Evolutionary conservation across 1,139 yeast species (phyloP), one percentile per base, ranked within the genome.

Genomic region (Scheffersomyces titani): DNA sequence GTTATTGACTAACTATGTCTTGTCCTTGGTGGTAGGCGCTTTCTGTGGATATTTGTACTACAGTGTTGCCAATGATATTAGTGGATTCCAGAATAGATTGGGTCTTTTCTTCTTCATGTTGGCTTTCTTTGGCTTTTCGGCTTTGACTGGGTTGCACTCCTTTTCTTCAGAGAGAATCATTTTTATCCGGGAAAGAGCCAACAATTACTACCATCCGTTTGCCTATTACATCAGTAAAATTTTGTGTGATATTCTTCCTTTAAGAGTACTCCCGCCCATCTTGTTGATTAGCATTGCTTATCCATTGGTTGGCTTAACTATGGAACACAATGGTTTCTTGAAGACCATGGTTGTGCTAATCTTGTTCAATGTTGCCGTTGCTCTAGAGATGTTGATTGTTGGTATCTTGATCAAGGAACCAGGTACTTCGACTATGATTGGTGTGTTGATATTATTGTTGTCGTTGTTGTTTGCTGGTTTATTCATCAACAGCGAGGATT

Each of bases 31-130:
- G 19, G 85, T 93, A 71, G 97, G 97, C 0, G 69, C 86, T 3
- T 90, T 94, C 72, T 89, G 97, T 73, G 98, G 98, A 0, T 85
- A 86, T 55, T 77, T 94, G 49, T 94, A 94, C 72, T 93, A 88
- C 73, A 81, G 92, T 65, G 87, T 93, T 22, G 79, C 87, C 50
- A 89, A 92, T 67, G 97, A 94, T 71, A 93, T 94, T 57, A 87
- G 97, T 67, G 99, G 99, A 0, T 94, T 94, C 78, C 99, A 94
- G 71, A 94, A 94, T 72, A 83, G 99, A 65, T 78, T 94, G 61
- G 99, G 99, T 0, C 78, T 94, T 59, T 94, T 94, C 73, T 93
- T 94, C 79, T 93, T 93, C 71, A 75, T 93, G 55, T 78, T 94
- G 61, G 92, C 98, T 3, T 83, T 93, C 66, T 93, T 94, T 76